Evolutionary conservation across 2,329 filamentous ascomycete species (phyloP), one percentile per base, ranked within the genome.

Genomic region (Chaetomium olivaceum): DNA sequence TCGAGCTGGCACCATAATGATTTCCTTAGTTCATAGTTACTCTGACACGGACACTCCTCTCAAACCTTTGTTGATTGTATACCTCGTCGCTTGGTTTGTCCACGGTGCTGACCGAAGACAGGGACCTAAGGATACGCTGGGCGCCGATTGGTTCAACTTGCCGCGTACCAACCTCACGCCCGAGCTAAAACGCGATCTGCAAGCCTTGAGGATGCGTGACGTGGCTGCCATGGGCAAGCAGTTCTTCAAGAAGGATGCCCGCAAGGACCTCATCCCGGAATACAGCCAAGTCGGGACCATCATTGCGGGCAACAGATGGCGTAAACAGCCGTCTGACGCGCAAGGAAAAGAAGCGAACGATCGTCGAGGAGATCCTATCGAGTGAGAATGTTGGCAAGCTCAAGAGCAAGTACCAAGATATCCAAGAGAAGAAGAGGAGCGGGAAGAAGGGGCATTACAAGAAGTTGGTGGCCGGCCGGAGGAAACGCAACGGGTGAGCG

Each of bases 401-500:
- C 81, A 92, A 91, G 82, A 85, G 83, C 74, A 97, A 96, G 78
- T 98, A 97, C 78, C 84, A 86, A 64, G 89, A 94, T 65, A 92
- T 98, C 58, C 93, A 97, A 76, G 83, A 83, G 59, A 84, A 85
- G 68, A 98, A 96, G 79, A 87, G 85, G 27, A 96, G 91, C 72
- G 95, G 95, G 61, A 96, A 92, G 81, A 97, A 94, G 79, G 88
- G 86, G 0, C 90, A 91, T 73, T 98, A 97, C 82, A 94, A 94
- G 75, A 89, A 89, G 63, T 77, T 97, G 70, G 87, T 91, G 74
- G 76, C 79, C n/a, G 69, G 70, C 12, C 70, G 76, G 5, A 71
- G 73, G 61, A 73, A 72, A 51, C 71, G 73, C 25, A 74, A 69
- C 27, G 66, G 64, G 60, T 70, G 62, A 68, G 21, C 2, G 55